phyloP scores from a whole-genome alignment of 805 yeast genomes.

The Saccharomycopsis selenospora region DNA sequence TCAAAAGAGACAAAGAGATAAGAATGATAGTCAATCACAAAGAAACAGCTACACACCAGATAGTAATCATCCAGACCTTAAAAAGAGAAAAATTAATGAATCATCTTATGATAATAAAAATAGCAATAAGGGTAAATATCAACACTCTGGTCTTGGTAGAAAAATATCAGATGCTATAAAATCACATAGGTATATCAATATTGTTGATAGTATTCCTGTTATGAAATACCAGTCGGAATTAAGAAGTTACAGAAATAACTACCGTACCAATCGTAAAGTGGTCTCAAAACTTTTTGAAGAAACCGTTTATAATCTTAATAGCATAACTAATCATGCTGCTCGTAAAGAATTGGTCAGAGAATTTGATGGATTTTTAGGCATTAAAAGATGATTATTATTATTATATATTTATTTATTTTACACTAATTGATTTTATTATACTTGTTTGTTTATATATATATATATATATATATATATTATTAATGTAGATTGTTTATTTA shows the following conservation, averaged over 20 bases:
- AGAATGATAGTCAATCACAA: neutral
- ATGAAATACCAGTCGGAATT: neutral
- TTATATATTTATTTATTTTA: too few relatives aligned
- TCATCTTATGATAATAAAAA: neutral
- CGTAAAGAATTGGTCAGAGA: neutral
- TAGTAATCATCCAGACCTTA: neutral
- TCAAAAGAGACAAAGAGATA: slow-evolving; percentile 1
- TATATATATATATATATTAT: too few relatives aligned
- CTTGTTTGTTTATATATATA: too few relatives aligned
- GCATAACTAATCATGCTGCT: neutral
- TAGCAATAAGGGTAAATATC: neutral
- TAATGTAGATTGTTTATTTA: too few relatives aligned
- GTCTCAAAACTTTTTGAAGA: neutral
- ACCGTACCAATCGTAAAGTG: neutral
- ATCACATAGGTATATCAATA: neutral
- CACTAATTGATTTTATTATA: too few relatives aligned
- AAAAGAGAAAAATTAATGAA: neutral
- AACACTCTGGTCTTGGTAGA: neutral
- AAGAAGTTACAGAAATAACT: slow-evolving; percentile 1
- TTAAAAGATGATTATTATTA: too few relatives aligned
- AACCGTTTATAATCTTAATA: neutral
- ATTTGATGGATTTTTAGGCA: neutral
- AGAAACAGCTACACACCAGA: neutral
- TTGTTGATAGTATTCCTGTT: neutral
- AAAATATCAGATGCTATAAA: neutral